Evolutionary conservation across 2,329 filamentous ascomycete species (phyloP), one percentile per base, ranked within the genome.

Genomic region (Aspergillus versicolor): DNA sequence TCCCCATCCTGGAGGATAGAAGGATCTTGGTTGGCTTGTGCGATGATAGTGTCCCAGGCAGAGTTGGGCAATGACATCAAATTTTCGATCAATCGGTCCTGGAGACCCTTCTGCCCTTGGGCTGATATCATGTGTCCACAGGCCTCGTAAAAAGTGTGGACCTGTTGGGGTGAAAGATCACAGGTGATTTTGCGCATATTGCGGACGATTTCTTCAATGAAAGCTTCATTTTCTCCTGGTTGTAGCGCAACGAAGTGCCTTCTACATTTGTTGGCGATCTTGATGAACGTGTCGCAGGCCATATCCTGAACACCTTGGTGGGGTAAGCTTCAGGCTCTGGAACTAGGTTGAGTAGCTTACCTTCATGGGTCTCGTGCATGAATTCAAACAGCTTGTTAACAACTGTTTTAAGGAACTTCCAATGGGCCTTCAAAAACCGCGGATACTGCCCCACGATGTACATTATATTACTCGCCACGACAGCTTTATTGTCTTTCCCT

Each of bases 301-400:
- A 99, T 99, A 77, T 99, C 94, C 77, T 99, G 95, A 24, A 99
- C 94, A 80, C 91, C 87, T 89, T 63, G 60, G 41, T 57, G 76
- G 66, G 75, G 70, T 67, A 59, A 69, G 63, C 41, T 13, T 21
- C 42, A 24, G 15, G n/a, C 48, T 11, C 9, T 19, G 15, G 27
- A 21, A 40, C 19, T 46, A 13, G 8, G 21, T 27, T 37, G 17
- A 8, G 15, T 5, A 56, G 73, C 82, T 67, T 76, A 88, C 90
- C 94, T 80, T 99, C 94, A 70, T 99, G 94, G 1, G 94, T 97
- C 77, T 99, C 94, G 75, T 99, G 94, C 94, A 99, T 99, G 73
- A 99, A 99, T 79, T 99, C 94, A 70, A 99, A 99, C 5, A 99
- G 84, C 81, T 99, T 99, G 79, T 99, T 99, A 70, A 99, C 94